Conservation (phyloP, 2,329 filamentous ascomycete genomes). For the Calonectria multiphialidica region DNA sequence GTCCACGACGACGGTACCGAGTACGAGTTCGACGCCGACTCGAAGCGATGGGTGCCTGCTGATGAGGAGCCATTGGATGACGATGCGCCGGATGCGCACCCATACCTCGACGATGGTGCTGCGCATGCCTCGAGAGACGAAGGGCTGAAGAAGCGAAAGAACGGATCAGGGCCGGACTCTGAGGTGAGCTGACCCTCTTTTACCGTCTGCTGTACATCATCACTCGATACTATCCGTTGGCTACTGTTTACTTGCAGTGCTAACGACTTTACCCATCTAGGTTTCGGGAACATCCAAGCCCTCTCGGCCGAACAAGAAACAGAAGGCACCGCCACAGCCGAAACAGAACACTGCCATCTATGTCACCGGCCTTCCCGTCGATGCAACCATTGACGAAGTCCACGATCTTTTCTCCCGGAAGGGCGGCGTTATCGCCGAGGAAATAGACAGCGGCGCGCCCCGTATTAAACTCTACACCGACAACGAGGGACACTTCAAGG, state of each 20-base stretch:
- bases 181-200: conserved; percentile 54
- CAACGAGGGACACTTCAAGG: conserved; percentile 87
- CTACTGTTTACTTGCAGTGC: not conserved
- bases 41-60: conserved; percentile 81
- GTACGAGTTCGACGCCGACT: conserved; percentile 81
- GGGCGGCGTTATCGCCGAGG: conserved; percentile 92
- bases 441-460: conserved; percentile 88
- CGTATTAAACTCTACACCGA: conserved; percentile 95
- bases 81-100: conserved; percentile 56
- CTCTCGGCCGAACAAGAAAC: conserved; percentile 57
- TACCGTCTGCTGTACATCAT: not conserved
- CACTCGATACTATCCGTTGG: not conserved
- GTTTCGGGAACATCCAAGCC: conserved; percentile 49
- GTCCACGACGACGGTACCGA: conserved; percentile 88
- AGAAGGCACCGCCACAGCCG: conserved; percentile 62
- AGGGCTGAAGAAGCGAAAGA: conserved; percentile 57
- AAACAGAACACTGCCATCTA: conserved; percentile 90
- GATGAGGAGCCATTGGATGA: conserved; percentile 55
- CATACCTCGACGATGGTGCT: conserved; percentile 46
- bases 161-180: conserved; percentile 50
- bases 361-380: conserved; percentile 86
- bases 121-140: conserved; percentile 40
- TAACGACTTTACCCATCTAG: conserved; percentile 32
- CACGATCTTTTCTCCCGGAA: conserved; percentile 84
- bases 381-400: conserved; percentile 85